Evolutionary conservation across 2,329 filamentous ascomycete genomes (phyloP), one percentile per base, ranked within the genome.

Genomic region (Fusarium hainanense): DNA sequence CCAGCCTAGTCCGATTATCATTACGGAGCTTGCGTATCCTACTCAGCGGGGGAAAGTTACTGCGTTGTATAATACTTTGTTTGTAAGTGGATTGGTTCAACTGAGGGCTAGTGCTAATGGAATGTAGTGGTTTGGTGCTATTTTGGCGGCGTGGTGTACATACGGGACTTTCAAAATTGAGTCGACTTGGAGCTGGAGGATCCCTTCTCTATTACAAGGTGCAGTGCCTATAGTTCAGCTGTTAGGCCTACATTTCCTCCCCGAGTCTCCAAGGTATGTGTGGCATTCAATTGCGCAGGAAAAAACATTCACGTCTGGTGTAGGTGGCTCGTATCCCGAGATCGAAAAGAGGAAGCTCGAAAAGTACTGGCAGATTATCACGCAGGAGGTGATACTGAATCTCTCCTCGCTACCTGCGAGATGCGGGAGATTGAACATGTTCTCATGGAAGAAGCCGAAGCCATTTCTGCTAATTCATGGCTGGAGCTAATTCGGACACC

Each of bases 291-390:
- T 13, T 28, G 28, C 11, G 2, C 6, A 2, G 6, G 28, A 28
- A 28, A 28, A 6, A 13, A 13, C 13, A 28, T 3, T 28, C 6
- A 28, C 28, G 11, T 13, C 18, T n/a, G 18, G 3, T 18, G 4
- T n/a, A n/a, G 85, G 66, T 77, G 71, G 71, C 57, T 77, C 7
- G 69, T 77, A 25, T 70, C 71, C 27, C 67, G 74, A 18, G 74
- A 74, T 20, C 63, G 66, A 13, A 57, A 64, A 58, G 83, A 85
- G 3, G 83, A 87, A 64, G 86, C 86, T 8, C 76, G 84, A 11
- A 61, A 75, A 1, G 82, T 86, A 3, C 79, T 89, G 7, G 62
- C 54, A 13, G 82, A 84, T 47, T 85, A 85, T 50, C 86, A 88
- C 52, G 85, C 81, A 25, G 82, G 84, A 40, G 84, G 83, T 18